These are phyloP conservation scores for Pseudopyrenochaeta lycopersici DNA, from an alignment of 2,329 filamentous ascomycete genomes.

Conservation along the genomic window DNA sequence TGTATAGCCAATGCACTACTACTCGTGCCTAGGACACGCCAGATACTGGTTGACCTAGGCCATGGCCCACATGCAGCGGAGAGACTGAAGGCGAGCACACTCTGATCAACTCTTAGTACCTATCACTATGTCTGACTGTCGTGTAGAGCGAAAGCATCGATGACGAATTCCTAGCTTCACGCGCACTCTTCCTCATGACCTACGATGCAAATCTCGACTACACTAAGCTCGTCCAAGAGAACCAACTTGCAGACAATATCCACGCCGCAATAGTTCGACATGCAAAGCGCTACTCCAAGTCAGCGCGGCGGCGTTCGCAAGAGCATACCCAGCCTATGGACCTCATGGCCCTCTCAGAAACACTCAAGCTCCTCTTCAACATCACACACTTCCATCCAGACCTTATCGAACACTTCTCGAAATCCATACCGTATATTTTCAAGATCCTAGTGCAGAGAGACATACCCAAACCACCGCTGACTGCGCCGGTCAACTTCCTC, in stretches of 20 bases:
- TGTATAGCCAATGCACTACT: conserved; percentile 87
- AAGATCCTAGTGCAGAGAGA: conserved; percentile 72
- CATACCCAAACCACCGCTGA: conserved; percentile 71
- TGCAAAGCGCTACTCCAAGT: conserved; percentile 55
- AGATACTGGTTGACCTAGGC: conserved; percentile 76
- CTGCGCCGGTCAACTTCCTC: conserved; percentile 74
- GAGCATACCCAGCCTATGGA: conserved; percentile 67
- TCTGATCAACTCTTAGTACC: no score
- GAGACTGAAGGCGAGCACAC: conserved; percentile 67
- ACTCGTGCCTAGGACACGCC: conserved; percentile 71
- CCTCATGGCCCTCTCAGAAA: conserved; percentile 83
- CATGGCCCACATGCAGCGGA: conserved; percentile 73
- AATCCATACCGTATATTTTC: conserved; percentile 74
- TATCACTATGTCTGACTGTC: conserved; percentile 5
- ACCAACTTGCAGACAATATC: conserved; percentile 74
- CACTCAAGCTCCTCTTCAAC: conserved; percentile 89
- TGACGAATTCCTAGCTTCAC: conserved; percentile 85
- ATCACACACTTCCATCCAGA: conserved; percentile 77
- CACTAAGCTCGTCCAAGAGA: conserved; percentile 68
- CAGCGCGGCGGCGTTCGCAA: conserved; percentile 27
- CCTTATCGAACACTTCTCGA: conserved; percentile 68
- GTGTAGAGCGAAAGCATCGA: conserved; percentile 73
- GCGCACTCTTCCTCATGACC: conserved; percentile 81
- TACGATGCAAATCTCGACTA: conserved; percentile 78
- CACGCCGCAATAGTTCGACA: conserved; percentile 76